These are phyloP conservation scores for Saccharomycopsis fibuligera DNA, from an alignment of 805 yeast species.

Conservation along the genomic window DNA sequence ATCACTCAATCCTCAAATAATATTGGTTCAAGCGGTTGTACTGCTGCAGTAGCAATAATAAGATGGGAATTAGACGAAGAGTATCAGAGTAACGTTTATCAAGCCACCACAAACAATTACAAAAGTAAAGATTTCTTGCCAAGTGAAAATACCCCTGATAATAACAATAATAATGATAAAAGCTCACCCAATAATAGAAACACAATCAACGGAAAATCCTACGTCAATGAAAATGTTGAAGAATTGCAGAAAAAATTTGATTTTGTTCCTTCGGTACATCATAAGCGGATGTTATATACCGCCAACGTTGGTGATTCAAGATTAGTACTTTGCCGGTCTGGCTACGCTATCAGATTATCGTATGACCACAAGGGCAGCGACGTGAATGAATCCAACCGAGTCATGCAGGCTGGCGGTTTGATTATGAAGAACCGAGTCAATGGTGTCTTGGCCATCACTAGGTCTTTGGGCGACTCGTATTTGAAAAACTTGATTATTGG, in stretches of 20 bases:
- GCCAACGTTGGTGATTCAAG: conserved; percentile 96
- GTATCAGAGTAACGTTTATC: conserved; percentile 15
- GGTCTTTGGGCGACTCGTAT: conserved; percentile 90
- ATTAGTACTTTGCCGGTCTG: conserved; percentile 27
- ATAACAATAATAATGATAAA: conserved; percentile 14
- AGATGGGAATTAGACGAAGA: conserved; percentile 63
- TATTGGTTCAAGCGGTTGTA: conserved; percentile 79
- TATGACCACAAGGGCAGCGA: conserved; percentile 95
- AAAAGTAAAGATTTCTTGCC: conserved; percentile 15
- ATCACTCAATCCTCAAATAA: conserved; percentile 45
- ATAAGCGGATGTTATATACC: conserved; percentile 75
- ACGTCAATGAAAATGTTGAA: conserved; percentile 19
- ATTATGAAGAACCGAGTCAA: conserved; percentile 88
- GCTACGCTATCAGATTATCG: conserved; percentile 36
- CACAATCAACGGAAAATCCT: conserved; percentile 15
- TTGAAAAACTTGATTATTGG: conserved; percentile 87
- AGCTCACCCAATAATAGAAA: neutral
- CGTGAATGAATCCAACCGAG: conserved; percentile 64
- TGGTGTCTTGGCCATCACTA: conserved; percentile 90
- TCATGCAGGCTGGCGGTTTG: conserved; percentile 75
- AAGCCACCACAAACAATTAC: conserved; percentile 15
- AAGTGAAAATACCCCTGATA: neutral
- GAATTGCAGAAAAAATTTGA: conserved; percentile 37
- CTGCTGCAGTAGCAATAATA: conserved; percentile 89
- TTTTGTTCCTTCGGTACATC: conserved; percentile 41